These are phyloP conservation scores for Discostella pseudostelligera DNA, from an alignment of 108 stramenopile genomes.

Conservation along the genomic window DNA sequence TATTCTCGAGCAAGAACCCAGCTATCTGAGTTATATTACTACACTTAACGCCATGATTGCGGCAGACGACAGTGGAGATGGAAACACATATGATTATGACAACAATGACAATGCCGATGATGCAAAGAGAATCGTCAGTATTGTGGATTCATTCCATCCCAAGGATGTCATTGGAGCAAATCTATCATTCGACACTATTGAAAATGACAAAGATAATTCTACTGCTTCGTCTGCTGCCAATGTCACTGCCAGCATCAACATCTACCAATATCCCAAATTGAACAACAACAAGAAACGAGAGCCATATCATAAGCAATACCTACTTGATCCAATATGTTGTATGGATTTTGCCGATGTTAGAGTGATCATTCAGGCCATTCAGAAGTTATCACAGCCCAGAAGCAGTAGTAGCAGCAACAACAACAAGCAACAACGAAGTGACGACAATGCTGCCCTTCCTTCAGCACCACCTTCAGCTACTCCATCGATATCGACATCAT, in stretches of 20 bases:
- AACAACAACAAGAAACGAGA: constrained; percentile 9
- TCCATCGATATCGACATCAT: constrained; percentile 6
- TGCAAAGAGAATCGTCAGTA: neutral
- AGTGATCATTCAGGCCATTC: constrained; percentile 54
- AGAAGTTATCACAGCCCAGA: constrained; percentile 30
- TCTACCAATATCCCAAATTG: constrained; percentile 59
- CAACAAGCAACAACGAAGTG: constrained; percentile 7
- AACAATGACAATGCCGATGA: neutral
- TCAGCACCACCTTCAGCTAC: no score
- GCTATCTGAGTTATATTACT: neutral
- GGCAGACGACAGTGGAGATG: neutral
- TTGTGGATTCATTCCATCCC: constrained; percentile 27
- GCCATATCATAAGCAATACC: constrained; percentile 52
- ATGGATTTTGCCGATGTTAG: constrained; percentile 62
- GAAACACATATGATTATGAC: neutral
- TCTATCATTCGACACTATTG: constrained; percentile 24
- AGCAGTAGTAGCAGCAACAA: neutral
- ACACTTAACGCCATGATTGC: neutral
- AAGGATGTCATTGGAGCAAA: constrained; percentile 33
- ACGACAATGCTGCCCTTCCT: neutral
- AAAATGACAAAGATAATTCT: constrained; percentile 24
- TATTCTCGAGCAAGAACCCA: neutral
- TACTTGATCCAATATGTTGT: constrained; percentile 46
- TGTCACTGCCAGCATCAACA: constrained; percentile 50
- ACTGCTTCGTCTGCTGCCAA: constrained; percentile 8